Evolutionary conservation across 228 moss, liverwort and hornwort genomes (phyloP).

Genomic region (Sphagnum fallax): DNA sequence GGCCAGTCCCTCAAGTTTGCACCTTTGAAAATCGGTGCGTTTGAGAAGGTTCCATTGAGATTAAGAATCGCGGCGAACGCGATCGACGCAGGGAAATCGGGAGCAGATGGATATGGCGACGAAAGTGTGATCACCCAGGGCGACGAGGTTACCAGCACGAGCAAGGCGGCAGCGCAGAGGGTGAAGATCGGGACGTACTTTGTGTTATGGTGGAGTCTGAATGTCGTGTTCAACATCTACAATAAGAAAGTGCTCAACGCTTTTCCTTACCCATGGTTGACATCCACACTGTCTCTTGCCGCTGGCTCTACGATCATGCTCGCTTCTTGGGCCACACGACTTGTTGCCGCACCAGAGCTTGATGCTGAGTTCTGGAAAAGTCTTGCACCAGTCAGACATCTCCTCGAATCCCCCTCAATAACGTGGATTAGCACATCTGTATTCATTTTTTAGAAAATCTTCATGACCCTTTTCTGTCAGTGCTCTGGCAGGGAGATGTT

Average conservation of each 20-base stretch:
- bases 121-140: conserved; percentile 15
- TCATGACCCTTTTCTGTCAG: background rate
- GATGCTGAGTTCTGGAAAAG: conserved; percentile 88
- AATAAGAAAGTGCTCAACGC: conserved; percentile 94
- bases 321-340: conserved; percentile 63
- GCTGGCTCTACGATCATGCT: conserved; percentile 78
- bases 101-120: conserved; percentile 14
- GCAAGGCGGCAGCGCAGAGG: conserved; percentile 20
- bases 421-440: background rate
- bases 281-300: conserved; percentile 72
- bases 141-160: conserved; percentile 3
- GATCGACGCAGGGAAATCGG: conserved; percentile 32
- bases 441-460: too few relatives aligned
- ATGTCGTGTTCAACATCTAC: conserved; percentile 94
- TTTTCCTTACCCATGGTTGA: conserved; percentile 84
- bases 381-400: conserved; percentile 64
- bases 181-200: conserved; percentile 81
- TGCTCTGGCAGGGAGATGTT: background rate
- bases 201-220: conserved; percentile 76
- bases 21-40: conserved; percentile 7
- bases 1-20: conserved; percentile 19
- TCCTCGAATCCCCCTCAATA: background rate
- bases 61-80: conserved; percentile 47
- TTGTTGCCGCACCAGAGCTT: conserved; percentile 74
- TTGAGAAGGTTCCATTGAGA: conserved; percentile 8